Evolutionary conservation across 768 basidiomycete genomes (phyloP).

Genomic region (Pulveroboletus sp.): DNA sequence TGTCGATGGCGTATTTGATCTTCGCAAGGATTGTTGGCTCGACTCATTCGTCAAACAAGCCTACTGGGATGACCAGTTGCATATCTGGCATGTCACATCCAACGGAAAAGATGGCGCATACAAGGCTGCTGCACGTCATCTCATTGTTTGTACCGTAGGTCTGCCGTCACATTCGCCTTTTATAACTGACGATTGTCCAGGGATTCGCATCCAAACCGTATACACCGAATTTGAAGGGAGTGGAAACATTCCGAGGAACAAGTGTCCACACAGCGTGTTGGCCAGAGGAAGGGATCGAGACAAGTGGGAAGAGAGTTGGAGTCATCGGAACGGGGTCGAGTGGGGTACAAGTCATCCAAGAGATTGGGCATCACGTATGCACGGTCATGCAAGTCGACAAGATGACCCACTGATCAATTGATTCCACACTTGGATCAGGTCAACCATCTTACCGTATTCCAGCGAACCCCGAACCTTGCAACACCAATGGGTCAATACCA

Average conservation of each 20-base stretch:
- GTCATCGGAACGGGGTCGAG: slow-evolving; percentile 17
- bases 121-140: slow-evolving; percentile 9
- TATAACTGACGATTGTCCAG: not conserved
- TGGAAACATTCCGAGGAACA: slow-evolving; percentile 6
- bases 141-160: slow-evolving; percentile 12
- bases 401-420: not conserved
- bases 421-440: not conserved
- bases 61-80: slow-evolving; percentile 9
- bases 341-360: slow-evolving; percentile 14
- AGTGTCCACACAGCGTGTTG: slow-evolving; percentile 9
- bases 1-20: slow-evolving; percentile 4
- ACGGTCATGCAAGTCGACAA: not conserved
- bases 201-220: slow-evolving; percentile 11
- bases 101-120: slow-evolving; percentile 10
- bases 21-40: slow-evolving; percentile 14
- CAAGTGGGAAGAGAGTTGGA: slow-evolving; percentile 7
- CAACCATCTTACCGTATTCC: slow-evolving; percentile 6
- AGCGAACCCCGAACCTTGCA: slow-evolving; percentile 15
- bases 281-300: slow-evolving; percentile 16
- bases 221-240: slow-evolving; percentile 7
- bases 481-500: slow-evolving; percentile 9
- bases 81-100: slow-evolving; percentile 4
- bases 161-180: not conserved
- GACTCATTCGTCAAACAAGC: slow-evolving; percentile 10
- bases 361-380: slow-evolving; percentile 8